These are phyloP conservation scores for Rehmannia glutinosa DNA, from an alignment of 257 asterid genomes.

Conservation along the genomic window DNA sequence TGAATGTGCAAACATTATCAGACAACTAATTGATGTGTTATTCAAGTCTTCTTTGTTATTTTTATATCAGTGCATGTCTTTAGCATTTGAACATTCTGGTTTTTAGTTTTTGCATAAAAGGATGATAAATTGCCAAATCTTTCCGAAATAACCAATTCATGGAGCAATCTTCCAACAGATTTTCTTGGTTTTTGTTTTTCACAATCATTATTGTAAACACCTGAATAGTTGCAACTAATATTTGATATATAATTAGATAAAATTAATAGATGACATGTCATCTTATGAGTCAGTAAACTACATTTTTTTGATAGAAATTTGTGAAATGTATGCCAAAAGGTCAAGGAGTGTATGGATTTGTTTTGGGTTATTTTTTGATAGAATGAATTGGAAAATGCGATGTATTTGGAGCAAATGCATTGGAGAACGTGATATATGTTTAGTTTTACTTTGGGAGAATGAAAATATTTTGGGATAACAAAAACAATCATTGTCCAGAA, in stretches of 20 bases:
- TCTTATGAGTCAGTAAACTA: neutral
- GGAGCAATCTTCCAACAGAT: neutral
- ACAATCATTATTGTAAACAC: no score
- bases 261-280: neutral
- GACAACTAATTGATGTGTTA: neutral
- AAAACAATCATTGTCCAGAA: no score
- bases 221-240: neutral
- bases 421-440: no score
- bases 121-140: neutral
- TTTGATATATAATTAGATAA: neutral
- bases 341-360: no score
- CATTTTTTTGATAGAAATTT: neutral
- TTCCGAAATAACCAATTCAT: neutral
- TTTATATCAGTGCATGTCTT: no score
- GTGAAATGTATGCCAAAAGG: no score
- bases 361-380: no score
- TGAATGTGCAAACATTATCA: neutral
- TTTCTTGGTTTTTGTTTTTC: neutral
- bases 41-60: no score
- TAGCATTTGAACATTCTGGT: neutral
- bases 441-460: no score
- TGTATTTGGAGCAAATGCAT: no score
- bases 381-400: no score
- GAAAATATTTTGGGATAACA: no score
- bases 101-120: neutral